Percentiles rank a stretch among this genome's conserved stretches.
phyloP scores from a whole-genome alignment of 2,329 filamentous ascomycete species.

The Penicillium rolfsii region DNA sequence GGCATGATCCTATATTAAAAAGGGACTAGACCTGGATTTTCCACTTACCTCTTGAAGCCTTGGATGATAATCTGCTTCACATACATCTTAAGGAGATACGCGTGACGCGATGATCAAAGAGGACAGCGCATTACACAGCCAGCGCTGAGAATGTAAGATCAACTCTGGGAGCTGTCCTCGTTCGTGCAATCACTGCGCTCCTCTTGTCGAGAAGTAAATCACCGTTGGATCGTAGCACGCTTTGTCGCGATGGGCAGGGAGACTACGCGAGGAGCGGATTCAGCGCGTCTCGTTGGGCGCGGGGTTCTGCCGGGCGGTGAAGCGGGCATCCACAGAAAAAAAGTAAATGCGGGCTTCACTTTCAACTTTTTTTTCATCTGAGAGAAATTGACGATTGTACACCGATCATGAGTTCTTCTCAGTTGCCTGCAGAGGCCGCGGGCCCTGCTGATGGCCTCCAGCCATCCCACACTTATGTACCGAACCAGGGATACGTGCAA shows the following conservation, averaged over 20 bases:
- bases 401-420: conserved; percentile 33
- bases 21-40: background rate
- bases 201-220: conserved; percentile 7
- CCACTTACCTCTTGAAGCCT: conserved; percentile 90
- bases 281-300: conserved; percentile 33
- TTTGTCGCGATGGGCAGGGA: conserved; percentile 21
- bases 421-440: conserved; percentile 22
- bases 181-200: background rate
- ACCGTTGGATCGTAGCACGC: conserved; percentile 2
- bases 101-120: conserved; percentile 35
- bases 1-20: background rate
- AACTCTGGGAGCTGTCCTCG: background rate
- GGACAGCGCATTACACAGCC: conserved; percentile 37
- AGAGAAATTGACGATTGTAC: background rate
- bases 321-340: conserved; percentile 31
- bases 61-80: conserved; percentile 99
- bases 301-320: conserved; percentile 46
- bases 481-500: conserved; percentile 54
- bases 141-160: conserved; percentile 11
- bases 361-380: conserved; percentile 21
- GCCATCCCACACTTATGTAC: conserved; percentile 54
- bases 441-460: conserved; percentile 50
- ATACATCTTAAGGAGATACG: conserved; percentile 68
- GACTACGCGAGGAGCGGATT: conserved; percentile 27
- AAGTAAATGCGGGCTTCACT: conserved; percentile 25